Evolutionary conservation across 2,329 filamentous ascomycete genomes (phyloP).

Genomic region (Fusarium subtropicale): DNA sequence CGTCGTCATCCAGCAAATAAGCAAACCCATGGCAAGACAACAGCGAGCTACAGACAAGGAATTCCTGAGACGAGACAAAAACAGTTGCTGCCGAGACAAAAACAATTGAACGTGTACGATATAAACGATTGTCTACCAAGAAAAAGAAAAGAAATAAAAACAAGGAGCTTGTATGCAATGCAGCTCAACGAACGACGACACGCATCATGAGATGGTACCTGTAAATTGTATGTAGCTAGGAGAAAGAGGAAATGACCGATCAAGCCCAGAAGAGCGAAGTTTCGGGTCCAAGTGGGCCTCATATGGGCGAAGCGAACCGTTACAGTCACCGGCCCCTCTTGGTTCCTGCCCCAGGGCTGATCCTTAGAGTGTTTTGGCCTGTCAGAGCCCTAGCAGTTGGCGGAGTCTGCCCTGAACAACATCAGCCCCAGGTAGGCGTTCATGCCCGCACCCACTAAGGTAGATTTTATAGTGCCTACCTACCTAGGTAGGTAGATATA

Average conservation of each 20-base stretch:
- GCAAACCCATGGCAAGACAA: conserved; percentile 30
- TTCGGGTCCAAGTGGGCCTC: conserved; percentile 7
- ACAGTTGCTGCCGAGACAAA: conserved; percentile 16
- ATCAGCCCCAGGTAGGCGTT: background rate
- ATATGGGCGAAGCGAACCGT: conserved; percentile 18
- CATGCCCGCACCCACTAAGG: background rate
- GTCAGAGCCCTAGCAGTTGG: conserved; percentile 12
- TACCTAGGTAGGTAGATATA: background rate
- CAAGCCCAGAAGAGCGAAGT: background rate
- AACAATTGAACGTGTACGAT: background rate
- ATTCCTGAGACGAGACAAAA: conserved; percentile 21
- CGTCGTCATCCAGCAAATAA: conserved; percentile 42
- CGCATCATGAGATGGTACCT: conserved; percentile 21
- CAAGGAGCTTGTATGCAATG: background rate
- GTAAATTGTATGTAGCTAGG: conserved; percentile 21
- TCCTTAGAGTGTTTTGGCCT: conserved; percentile 15
- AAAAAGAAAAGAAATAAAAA: conserved; percentile 1
- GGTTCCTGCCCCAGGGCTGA: conserved; percentile 7
- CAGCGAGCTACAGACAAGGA: conserved; percentile 18
- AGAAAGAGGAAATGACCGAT: conserved; percentile 20
- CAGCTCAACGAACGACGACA: conserved; percentile 20
- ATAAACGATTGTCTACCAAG: conserved; percentile 13
- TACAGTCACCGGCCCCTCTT: conserved; percentile 12
- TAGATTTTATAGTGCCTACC: background rate
- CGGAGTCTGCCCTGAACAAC: background rate